Evolutionary conservation across 2,329 filamentous ascomycete genomes (phyloP).

Genomic region (Nemania serpens): DNA sequence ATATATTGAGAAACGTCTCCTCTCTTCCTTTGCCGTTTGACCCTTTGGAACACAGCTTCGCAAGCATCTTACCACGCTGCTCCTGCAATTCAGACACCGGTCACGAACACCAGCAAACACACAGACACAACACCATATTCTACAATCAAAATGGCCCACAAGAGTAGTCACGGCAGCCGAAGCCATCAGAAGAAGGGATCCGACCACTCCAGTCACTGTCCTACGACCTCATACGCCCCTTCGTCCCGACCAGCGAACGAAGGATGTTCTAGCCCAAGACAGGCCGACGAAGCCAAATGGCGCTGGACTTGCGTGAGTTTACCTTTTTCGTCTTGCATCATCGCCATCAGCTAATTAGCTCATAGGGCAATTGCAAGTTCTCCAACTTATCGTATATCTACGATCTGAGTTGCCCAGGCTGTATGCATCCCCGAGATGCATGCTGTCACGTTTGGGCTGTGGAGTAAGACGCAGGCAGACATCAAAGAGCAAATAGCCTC

Average conservation of each 20-base stretch:
- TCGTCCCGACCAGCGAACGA: not conserved
- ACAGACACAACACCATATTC: not conserved
- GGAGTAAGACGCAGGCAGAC: not conserved
- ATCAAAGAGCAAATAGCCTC: not conserved
- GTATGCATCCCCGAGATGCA: constrained; percentile 7
- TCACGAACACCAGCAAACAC: not conserved
- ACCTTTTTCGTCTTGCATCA: not conserved
- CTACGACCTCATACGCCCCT: not conserved
- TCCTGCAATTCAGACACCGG: not conserved
- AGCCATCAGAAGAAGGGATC: no score
- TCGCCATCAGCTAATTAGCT: constrained; percentile 20
- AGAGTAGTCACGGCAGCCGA: no score
- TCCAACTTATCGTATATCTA: constrained; percentile 28
- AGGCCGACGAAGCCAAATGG: constrained; percentile 2
- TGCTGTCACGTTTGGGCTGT: constrained; percentile 20
- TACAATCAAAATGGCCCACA: not conserved
- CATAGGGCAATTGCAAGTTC: constrained; percentile 27
- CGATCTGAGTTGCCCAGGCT: constrained; percentile 15
- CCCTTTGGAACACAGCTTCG: no score
- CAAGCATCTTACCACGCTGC: no score
- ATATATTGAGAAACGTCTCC: not conserved
- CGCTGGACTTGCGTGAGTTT: constrained; percentile 34
- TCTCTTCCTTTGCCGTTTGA: no score
- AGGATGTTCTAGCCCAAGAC: not conserved
- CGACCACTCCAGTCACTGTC: not conserved